Conservation (phyloP, 768 basidiomycete species). For the Arthromyces matolae region DNA sequence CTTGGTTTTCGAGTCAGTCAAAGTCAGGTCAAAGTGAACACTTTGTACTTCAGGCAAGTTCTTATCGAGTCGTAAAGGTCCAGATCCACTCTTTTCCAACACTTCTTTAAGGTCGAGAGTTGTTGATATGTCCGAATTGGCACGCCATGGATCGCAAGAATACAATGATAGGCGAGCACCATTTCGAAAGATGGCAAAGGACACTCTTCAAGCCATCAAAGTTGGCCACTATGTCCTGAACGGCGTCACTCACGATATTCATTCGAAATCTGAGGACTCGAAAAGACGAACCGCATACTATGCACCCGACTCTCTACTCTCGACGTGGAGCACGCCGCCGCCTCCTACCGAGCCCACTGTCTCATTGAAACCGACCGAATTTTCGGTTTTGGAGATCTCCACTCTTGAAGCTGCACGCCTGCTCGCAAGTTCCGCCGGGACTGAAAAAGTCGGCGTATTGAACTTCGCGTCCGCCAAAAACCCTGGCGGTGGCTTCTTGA, state of each 20-base stretch:
- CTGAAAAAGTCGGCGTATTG: slow-evolving; percentile 52
- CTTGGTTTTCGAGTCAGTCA: no score
- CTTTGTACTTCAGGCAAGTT: no score
- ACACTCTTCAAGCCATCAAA: slow-evolving; percentile 47
- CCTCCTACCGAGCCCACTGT: slow-evolving; percentile 26
- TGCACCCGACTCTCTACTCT: slow-evolving; percentile 43
- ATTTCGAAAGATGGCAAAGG: slow-evolving; percentile 44
- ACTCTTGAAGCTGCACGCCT: slow-evolving; percentile 60
- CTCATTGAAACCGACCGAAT: slow-evolving; percentile 23
- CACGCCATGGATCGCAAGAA: slow-evolving; percentile 9
- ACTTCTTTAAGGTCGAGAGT: no score
- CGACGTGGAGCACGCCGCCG: slow-evolving; percentile 42
- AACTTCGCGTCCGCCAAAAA: slow-evolving; percentile 77
- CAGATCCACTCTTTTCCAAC: no score
- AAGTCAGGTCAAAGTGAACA: no score
- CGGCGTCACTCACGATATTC: slow-evolving; percentile 28
- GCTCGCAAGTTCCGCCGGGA: slow-evolving; percentile 22
- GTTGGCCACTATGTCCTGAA: slow-evolving; percentile 34
- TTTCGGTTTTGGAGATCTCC: slow-evolving; percentile 57
- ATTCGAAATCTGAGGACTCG: slow-evolving; percentile 21
- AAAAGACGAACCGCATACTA: slow-evolving; percentile 50
- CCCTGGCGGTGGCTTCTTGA: slow-evolving; percentile 73
- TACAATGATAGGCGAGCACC: slow-evolving; percentile 24
- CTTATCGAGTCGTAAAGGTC: no score
- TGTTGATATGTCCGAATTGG: neutral